Evolutionary conservation across 768 basidiomycete species (phyloP), one percentile per base, ranked within the genome.

Genomic region (Tricholoma flavovirens): DNA sequence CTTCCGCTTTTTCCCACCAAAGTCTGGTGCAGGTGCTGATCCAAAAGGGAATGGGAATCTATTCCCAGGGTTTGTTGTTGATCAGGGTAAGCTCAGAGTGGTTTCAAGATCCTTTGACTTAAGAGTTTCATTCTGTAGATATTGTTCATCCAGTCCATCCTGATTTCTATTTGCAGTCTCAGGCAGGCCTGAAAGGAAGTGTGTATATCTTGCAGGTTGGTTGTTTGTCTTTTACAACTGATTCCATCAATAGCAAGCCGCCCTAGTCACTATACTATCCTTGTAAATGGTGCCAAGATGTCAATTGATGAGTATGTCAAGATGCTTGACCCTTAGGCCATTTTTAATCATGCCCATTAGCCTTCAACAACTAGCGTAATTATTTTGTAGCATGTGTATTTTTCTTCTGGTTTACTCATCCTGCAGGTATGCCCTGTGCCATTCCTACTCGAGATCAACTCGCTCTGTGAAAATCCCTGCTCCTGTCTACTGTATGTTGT

Each of bases 381-480:
- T 79, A 74, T 36, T 76, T 71, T 76, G 65, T 75, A 66, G 17
- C 21, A 1, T 5, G 8, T 24, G 14, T 22, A 22, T 33, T 30
- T 17, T 29, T 21, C 26, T 5, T n/a, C 17, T 5, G 29, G 45
- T 9, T 17, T n/a, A 48, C 14, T 51, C 49, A 35, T 29, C 24
- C 10, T 54, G 14, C 17, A 62, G 69, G 3, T 73, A 67, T 53
- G 75, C 83, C 0, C 68, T 88, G 0, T 88, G 87, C 60, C 86
- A 88, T 49, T 81, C 83, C 21, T 88, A 87, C 55, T 80, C 85
- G 0, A 78, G 87, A 1, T 79, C 86, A 9, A 87, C 86, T 2
- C 77, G 84, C n/a, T 83, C 85, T 0, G 87, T 88, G 2, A 88
- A 86, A 2, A 83, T 88, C 19, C 86, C 86, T 0, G 86, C 86